Evolutionary conservation across 768 basidiomycete species (phyloP).

Genomic region (Pluteus cervinus): DNA sequence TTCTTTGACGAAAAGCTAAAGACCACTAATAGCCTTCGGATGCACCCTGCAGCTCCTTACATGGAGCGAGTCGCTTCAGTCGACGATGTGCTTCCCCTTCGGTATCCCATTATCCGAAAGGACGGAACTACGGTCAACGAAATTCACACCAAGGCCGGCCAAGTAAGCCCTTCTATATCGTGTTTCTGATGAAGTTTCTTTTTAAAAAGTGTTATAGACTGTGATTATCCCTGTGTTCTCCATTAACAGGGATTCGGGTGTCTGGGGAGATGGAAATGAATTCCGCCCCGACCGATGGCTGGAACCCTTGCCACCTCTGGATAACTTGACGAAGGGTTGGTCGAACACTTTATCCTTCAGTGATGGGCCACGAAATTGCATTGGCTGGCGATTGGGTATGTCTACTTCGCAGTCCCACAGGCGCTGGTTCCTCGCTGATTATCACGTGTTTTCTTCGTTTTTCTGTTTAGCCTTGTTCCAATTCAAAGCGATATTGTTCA

Average conservation of each 20-base stretch:
- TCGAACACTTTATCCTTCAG: constrained; percentile 30
- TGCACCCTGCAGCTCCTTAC: constrained; percentile 33
- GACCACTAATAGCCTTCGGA: constrained; percentile 24
- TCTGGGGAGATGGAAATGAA: constrained; percentile 29
- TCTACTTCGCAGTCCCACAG: neutral
- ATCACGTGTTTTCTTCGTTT: no score
- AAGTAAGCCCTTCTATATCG: no score
- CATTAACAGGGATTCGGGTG: constrained; percentile 21
- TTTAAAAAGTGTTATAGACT: no score
- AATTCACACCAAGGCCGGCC: no score
- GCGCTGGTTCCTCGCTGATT: no score
- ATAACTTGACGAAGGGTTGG: constrained; percentile 29
- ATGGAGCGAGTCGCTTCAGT: constrained; percentile 32
- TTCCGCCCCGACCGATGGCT: constrained; percentile 38
- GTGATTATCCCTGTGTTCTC: no score
- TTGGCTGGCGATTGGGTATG: constrained; percentile 32
- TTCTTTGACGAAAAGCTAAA: no score
- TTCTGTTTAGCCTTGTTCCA: no score
- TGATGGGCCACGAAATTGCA: constrained; percentile 36
- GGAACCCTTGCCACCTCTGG: constrained; percentile 18
- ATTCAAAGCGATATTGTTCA: constrained; percentile 33
- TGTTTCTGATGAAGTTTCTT: no score
- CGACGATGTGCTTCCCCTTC: constrained; percentile 38
- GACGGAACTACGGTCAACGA: no score
- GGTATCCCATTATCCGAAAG: constrained; percentile 28